Base-by-base conservation (phyloP, 208 protist genomes). In the Acanthamoeba castellanii region DNA sequence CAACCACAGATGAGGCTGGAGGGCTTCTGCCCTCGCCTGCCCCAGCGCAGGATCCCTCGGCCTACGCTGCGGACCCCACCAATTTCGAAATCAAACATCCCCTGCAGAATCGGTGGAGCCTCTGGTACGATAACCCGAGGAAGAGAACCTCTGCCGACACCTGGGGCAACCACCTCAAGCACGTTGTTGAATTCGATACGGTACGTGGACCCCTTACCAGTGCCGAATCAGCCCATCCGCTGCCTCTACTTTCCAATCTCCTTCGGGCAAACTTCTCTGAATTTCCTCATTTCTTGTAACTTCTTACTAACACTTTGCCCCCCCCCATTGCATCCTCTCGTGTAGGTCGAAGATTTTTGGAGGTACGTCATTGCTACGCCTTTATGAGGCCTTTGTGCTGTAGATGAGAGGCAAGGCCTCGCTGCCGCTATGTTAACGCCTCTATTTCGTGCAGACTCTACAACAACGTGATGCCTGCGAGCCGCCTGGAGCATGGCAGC, bases 401-500 rank as follows among this genome's bases (percentile, higher is more conserved):
- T 30, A 0, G 1, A 18, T 45, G 68, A 52, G 27, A 14, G 45
- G 45, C 45, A 47, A 47, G 45, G 45, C 3, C 8, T 47, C 13
- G 4, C 55, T 20, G 0, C 20, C 16, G 1, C 16, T 3, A 13
- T 20, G 7, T 30, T 76, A 30, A 66, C 42, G 18, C 76, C 20
- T 68, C 57, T 61, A n/a, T 34, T 34, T 22, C 4, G 94, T 99
- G 97, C 97, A 98, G 97, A 92, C 97, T 99, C 14, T 98, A 99
- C 95, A 99, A 99, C 95, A 99, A 99, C 95, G 96, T 99, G 34
- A 97, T 98, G 57, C 74, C 96, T 4, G 98, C 98, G 37, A 98
- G 96, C 7, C 95, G 97, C 47, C 97, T 99, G 85, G 94, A 90
- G 37, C 94, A 96, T 70, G 98, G 98, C 84, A 97, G 88, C 72